A percentile compares a stretch with the other conserved stretches of the same genome.
These are phyloP conservation scores for Psilocybe subaeruginosa DNA, from an alignment of 768 basidiomycete species.

Conservation along the genomic window DNA sequence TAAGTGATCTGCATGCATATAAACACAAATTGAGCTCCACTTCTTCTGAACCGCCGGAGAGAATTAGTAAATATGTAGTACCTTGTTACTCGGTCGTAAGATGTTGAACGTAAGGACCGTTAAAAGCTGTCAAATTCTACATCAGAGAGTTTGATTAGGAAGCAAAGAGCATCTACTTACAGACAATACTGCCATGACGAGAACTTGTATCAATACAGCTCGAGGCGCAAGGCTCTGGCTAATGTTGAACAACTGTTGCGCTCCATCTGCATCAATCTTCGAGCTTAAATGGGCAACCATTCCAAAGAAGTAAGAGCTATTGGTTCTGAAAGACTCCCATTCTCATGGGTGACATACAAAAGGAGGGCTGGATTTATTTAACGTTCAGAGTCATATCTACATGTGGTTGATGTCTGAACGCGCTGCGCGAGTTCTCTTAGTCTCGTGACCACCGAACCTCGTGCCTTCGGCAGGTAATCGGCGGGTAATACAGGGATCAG, in stretches of 20 bases:
- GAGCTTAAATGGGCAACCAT: slow-evolving; percentile 1
- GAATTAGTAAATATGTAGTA: slow-evolving; percentile 16
- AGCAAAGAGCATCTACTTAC: slow-evolving; percentile 36
- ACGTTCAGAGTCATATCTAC: not conserved
- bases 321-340: not conserved
- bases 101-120: slow-evolving; percentile 68
- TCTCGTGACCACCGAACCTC: not conserved
- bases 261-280: slow-evolving; percentile 19
- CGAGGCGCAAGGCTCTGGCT: slow-evolving; percentile 56
- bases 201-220: slow-evolving; percentile 62
- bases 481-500: too few relatives aligned
- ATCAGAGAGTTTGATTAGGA: slow-evolving; percentile 33
- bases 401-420: not conserved
- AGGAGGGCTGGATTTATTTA: not conserved
- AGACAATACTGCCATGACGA: slow-evolving; percentile 58
- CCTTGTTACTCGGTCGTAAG: slow-evolving; percentile 81
- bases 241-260: slow-evolving; percentile 27
- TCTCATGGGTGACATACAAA: not conserved
- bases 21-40: slow-evolving; percentile 58
- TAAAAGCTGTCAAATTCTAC: slow-evolving; percentile 56
- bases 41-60: not conserved
- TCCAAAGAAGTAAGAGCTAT: not conserved
- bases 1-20: slow-evolving; percentile 59
- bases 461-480: too few relatives aligned
- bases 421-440: not conserved